Base-by-base conservation (phyloP, 2,329 filamentous ascomycete genomes). In the Trichoderma sp. region DNA sequence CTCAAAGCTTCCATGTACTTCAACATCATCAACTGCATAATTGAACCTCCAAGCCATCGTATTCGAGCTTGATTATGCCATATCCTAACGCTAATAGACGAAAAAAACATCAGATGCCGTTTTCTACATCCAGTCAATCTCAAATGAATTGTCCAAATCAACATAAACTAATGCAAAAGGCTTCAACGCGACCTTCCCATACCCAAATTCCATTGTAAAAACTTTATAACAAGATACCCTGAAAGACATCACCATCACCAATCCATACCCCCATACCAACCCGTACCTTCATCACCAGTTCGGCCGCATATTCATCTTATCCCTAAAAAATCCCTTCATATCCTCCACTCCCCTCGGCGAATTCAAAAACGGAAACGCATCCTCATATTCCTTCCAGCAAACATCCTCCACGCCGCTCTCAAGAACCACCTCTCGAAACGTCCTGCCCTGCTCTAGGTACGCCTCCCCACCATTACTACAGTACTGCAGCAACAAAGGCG, bases 291-390 rank as follows among this genome's bases (percentile, higher is more conserved):
- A 31, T 27, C 56, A 68, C 35, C 38, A 75, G n/a, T 75, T 75
- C 14, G 72, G 38, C 74, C 18, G 16, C 67, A 72, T 56, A 8
- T 45, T 27, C 66, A 72, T 60, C 59, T 38, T 64, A 3, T 65
- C 41, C 7, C 31, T n/a, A 5, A 72, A 38, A 18, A 75, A 75
- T 4, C 24, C 56, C 60, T 75, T 72, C 66, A 75, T 59, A n/a
- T 75, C 74, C 8, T 75, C 67, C 56, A 72, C 59, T 16, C 67
- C 67, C 11, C 24, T 31, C 21, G 74, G 66, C 21, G 74, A 75
- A 24, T 75, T 72, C 38, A 75, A n/a, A 33, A 56, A 64, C 6
- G 59, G 68, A 45, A 38, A n/a, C 4, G 59, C 67, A n/a, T 72
- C 38, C 18, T 35, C 35, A 14, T 75, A 71, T 6, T 75, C 74